phyloP scores from a whole-genome alignment of 2,329 filamentous ascomycete genomes.

The Capronia epimyces region DNA sequence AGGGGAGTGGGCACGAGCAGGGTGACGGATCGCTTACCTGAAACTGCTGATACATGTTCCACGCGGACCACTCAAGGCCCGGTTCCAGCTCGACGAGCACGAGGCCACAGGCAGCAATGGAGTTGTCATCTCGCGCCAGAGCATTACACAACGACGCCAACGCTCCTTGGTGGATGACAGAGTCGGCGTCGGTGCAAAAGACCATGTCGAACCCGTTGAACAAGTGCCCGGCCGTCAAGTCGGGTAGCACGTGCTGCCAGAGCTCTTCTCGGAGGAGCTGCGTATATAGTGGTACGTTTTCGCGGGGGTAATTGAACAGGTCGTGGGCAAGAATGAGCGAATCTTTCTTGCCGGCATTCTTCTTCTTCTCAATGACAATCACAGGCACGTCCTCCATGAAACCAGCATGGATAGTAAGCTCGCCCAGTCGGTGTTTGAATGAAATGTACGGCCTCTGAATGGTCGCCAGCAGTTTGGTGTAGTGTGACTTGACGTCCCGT shows the following conservation, averaged over 20 bases:
- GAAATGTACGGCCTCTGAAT: conserved; percentile 11
- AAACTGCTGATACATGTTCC: conserved; percentile 17
- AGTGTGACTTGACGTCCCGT: conserved; percentile 9
- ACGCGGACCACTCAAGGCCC: conserved; percentile 4
- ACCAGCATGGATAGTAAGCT: conserved; percentile 8
- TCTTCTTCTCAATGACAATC: conserved; percentile 14
- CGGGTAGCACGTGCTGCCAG: conserved; percentile 9
- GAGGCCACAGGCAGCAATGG: conserved; percentile 13
- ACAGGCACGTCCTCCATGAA: conserved; percentile 9
- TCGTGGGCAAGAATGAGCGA: conserved; percentile 15
- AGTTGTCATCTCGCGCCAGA: conserved; percentile 4
- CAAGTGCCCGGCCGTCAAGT: neutral
- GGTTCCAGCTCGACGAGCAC: conserved; percentile 12
- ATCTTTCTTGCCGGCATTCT: conserved; percentile 18
- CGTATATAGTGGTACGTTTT: conserved; percentile 9
- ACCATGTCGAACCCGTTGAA: conserved; percentile 9
- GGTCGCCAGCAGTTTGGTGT: conserved; percentile 2
- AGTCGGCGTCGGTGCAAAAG: conserved; percentile 18
- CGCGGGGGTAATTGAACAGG: conserved; percentile 16
- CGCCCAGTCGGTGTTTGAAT: conserved; percentile 7
- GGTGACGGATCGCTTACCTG: conserved; percentile 1
- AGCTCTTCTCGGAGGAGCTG: conserved; percentile 9
- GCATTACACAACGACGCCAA: conserved; percentile 9
- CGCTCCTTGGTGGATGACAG: conserved; percentile 9
- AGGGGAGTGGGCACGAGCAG: neutral